phyloP scores from a whole-genome alignment of 306 rosid genomes.

The Citrullus colocynthis region DNA sequence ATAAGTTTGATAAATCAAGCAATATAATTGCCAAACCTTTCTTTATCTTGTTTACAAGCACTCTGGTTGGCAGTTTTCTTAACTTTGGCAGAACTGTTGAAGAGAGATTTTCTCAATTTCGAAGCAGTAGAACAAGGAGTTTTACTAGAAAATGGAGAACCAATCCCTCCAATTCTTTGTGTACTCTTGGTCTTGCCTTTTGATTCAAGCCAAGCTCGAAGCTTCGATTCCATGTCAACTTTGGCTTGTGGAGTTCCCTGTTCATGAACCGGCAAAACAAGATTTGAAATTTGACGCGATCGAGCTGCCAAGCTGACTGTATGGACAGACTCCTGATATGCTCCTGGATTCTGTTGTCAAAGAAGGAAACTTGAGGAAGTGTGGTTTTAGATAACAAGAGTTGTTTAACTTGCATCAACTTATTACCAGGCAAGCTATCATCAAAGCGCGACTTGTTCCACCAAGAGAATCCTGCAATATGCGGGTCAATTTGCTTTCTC shows the following conservation, averaged over 20 bases:
- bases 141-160: conserved; percentile 45
- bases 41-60: conserved; percentile 21
- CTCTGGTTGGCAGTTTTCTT: conserved; percentile 23
- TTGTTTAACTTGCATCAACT: neutral
- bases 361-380: neutral
- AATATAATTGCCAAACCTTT: conserved; percentile 30
- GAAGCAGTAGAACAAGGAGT: conserved; percentile 38
- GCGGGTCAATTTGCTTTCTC: conserved; percentile 94
- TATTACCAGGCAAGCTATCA: conserved; percentile 88
- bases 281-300: conserved; percentile 67
- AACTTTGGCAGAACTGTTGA: conserved; percentile 38
- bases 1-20: neutral
- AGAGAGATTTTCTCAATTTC: conserved; percentile 36
- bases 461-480: conserved; percentile 90
- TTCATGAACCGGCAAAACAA: conserved; percentile 44
- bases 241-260: conserved; percentile 56
- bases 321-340: conserved; percentile 85
- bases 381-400: neutral
- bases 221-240: conserved; percentile 82
- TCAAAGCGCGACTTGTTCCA: conserved; percentile 67
- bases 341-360: conserved; percentile 71
- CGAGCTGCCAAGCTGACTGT: conserved; percentile 89
- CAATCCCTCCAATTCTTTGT: conserved; percentile 30
- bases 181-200: conserved; percentile 64
- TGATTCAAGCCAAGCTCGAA: conserved; percentile 76